Conservation (phyloP, 2,329 filamentous ascomycete species). For the Cladobotryum protrusum region DNA sequence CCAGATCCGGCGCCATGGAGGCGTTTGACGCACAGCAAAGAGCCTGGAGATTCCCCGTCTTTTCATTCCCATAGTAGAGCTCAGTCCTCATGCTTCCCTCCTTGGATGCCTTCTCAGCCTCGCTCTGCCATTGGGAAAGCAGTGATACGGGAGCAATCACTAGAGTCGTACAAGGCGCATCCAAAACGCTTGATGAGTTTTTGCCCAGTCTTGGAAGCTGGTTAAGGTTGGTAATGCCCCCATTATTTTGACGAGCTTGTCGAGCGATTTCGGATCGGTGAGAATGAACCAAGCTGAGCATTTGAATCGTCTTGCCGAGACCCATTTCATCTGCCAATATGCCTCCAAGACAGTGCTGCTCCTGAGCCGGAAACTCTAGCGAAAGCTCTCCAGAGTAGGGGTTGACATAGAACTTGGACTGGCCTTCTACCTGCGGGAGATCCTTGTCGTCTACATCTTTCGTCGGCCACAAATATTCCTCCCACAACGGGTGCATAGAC, state of each 20-base stretch:
- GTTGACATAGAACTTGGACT: slow-evolving; percentile 84
- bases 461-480: slow-evolving; percentile 84
- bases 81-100: slow-evolving; percentile 75
- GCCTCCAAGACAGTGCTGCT: slow-evolving; percentile 90
- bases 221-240: slow-evolving; percentile 42
- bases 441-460: slow-evolving; percentile 83
- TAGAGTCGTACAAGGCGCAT: slow-evolving; percentile 81
- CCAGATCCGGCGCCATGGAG: slow-evolving; percentile 72
- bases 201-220: slow-evolving; percentile 57
- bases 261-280: slow-evolving; percentile 57
- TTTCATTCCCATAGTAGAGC: slow-evolving; percentile 89
- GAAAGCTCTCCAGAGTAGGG: slow-evolving; percentile 94
- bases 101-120: slow-evolving; percentile 84
- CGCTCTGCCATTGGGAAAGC: slow-evolving; percentile 94
- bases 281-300: slow-evolving; percentile 87
- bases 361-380: slow-evolving; percentile 83
- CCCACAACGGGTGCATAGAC: slow-evolving; percentile 97
- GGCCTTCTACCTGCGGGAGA: slow-evolving; percentile 57
- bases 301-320: slow-evolving; percentile 95
- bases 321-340: slow-evolving; percentile 97
- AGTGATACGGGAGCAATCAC: slow-evolving; percentile 97
- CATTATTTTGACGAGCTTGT: slow-evolving; percentile 27
- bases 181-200: slow-evolving; percentile 49
- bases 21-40: slow-evolving; percentile 72
- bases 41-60: slow-evolving; percentile 68